These are phyloP conservation scores for Zizania latifolia DNA, from an alignment of 176 grass and related monocot genomes.

Conservation along the genomic window DNA sequence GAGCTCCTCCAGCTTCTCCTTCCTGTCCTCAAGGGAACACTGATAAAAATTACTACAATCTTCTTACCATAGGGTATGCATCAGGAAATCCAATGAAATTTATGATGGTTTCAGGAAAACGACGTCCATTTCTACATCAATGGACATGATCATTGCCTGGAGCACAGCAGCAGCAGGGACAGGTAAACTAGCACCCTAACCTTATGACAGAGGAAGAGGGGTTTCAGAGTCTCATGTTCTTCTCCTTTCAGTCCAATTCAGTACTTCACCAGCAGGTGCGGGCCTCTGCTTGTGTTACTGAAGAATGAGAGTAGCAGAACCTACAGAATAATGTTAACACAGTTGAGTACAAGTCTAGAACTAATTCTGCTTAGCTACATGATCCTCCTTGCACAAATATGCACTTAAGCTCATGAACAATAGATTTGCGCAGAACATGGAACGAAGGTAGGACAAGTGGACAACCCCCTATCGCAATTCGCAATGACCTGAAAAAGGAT, in stretches of 20 bases:
- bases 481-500: not conserved
- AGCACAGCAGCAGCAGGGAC: conserved; percentile 86
- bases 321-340: no score
- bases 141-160: conserved; percentile 84
- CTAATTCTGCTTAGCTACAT: not conserved
- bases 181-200: conserved; percentile 35
- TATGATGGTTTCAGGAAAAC: conserved; percentile 34
- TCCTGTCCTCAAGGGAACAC: conserved; percentile 62
- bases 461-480: not conserved
- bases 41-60: not conserved
- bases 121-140: conserved; percentile 68
- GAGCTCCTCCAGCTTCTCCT: conserved; percentile 70
- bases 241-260: conserved; percentile 17
- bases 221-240: not conserved
- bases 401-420: no score
- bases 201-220: not conserved
- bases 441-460: no score
- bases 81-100: not conserved
- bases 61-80: not conserved
- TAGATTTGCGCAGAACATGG: no score
- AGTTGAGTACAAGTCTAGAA: not conserved
- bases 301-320: no score
- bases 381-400: no score
- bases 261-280: no score
- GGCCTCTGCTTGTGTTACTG: no score